These are phyloP conservation scores for Gelatoporia subvermispora DNA, from an alignment of 768 basidiomycete species.

Conservation along the genomic window DNA sequence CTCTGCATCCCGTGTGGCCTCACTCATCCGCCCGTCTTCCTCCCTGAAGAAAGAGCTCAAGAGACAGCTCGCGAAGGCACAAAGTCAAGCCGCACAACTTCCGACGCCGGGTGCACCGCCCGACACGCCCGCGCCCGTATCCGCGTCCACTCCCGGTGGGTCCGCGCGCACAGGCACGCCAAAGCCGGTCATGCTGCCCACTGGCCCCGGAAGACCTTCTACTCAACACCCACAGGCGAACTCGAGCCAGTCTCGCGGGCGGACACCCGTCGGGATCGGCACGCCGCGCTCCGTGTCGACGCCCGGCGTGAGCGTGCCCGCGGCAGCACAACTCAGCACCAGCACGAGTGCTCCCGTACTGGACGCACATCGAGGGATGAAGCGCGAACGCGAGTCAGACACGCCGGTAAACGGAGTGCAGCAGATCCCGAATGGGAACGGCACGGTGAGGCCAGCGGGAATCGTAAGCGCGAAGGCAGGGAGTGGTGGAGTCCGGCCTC, in stretches of 20 bases:
- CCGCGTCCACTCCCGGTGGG: slow-evolving; percentile 4
- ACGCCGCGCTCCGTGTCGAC: slow-evolving; percentile 17
- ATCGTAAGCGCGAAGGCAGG: slow-evolving; percentile 55
- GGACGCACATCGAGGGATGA: slow-evolving; percentile 12
- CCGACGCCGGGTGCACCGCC: slow-evolving; percentile 16
- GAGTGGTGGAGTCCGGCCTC: slow-evolving; percentile 49
- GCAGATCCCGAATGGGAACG: slow-evolving; percentile 19
- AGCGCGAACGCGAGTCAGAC: slow-evolving; percentile 20
- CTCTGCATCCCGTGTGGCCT: background rate
- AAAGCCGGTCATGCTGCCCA: slow-evolving; percentile 8
- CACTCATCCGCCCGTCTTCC: background rate
- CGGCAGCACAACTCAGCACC: slow-evolving; percentile 3
- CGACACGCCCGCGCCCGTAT: slow-evolving; percentile 5
- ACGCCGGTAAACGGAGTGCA: slow-evolving; percentile 7
- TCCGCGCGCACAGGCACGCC: slow-evolving; percentile 17
- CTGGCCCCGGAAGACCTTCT: slow-evolving; percentile 8
- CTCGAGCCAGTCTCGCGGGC: slow-evolving; percentile 16
- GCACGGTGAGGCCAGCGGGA: slow-evolving; percentile 12
- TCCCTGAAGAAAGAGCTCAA: slow-evolving; percentile 62
- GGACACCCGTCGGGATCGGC: slow-evolving; percentile 20
- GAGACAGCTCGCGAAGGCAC: slow-evolving; percentile 52
- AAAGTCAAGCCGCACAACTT: slow-evolving; percentile 27
- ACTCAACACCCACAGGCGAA: slow-evolving; percentile 16
- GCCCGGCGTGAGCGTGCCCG: slow-evolving; percentile 1
- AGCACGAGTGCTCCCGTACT: background rate